Evolutionary conservation across 2,329 filamentous ascomycete species (phyloP).

Genomic region (Clonostachys rhizophaga): DNA sequence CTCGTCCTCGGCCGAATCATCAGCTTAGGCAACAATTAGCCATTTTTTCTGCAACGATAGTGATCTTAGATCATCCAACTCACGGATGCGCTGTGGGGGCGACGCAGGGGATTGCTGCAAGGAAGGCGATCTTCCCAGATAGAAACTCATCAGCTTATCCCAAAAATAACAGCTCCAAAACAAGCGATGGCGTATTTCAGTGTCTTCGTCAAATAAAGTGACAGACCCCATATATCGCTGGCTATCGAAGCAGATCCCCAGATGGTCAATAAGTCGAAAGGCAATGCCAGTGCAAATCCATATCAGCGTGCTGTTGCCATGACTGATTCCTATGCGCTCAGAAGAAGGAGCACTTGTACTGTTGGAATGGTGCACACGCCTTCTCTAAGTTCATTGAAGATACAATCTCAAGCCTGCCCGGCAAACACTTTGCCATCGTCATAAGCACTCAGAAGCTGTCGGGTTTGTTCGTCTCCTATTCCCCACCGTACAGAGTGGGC

Average conservation of each 20-base stretch:
- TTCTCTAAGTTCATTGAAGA: no score
- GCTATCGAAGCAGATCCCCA: conserved; percentile 2
- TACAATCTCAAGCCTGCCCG: no score
- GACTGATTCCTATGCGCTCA: conserved; percentile 16
- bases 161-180: conserved; percentile 20
- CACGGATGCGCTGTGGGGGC: no score
- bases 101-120: conserved; percentile 1
- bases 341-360: conserved; percentile 17
- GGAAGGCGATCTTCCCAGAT: conserved; percentile 13
- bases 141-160: conserved; percentile 18
- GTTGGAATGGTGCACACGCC: conserved; percentile 17
- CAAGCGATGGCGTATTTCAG: conserved; percentile 14
- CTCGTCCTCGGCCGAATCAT: conserved; percentile 10
- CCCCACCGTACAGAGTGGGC: conserved; percentile 13
- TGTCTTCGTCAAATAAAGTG: conserved; percentile 10
- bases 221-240: not conserved
- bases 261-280: conserved; percentile 17
- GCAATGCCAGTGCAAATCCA: conserved; percentile 23
- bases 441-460: conserved; percentile 8
- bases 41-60: no score
- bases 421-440: no score
- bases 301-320: conserved; percentile 17
- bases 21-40: conserved; percentile 3
- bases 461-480: conserved; percentile 8
- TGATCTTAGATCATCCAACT: no score